These are phyloP conservation scores for Phytophthora colocasiae DNA, from an alignment of 352 stramenopile genomes.

Conservation along the genomic window DNA sequence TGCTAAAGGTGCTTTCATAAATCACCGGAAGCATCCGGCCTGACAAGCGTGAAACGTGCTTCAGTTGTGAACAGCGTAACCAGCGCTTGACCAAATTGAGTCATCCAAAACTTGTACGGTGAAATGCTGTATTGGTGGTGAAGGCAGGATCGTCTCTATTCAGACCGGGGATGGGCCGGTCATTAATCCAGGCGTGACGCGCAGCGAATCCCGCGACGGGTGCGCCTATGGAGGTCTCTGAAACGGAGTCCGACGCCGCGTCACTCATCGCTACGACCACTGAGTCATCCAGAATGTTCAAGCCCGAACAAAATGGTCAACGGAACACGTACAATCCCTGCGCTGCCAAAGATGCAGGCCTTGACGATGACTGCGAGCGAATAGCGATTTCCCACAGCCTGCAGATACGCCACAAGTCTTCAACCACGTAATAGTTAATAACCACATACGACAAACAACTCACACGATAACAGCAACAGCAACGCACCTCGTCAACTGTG, in stretches of 20 bases:
- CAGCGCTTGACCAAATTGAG: no score
- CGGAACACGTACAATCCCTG: constrained; percentile 33
- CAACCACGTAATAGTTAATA: background rate
- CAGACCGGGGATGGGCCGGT: constrained; percentile 21
- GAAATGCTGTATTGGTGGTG: constrained; percentile 5
- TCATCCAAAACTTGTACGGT: no score
- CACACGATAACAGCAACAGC: background rate
- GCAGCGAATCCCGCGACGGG: constrained; percentile 17
- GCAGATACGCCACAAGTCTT: constrained; percentile 30
- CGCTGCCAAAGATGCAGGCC: constrained; percentile 39
- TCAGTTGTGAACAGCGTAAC: background rate
- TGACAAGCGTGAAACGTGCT: background rate
- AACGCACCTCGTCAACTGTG: constrained; percentile 42
- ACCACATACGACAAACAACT: no score
- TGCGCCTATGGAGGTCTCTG: constrained; percentile 14
- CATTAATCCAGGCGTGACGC: constrained; percentile 16
- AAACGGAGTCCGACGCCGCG: constrained; percentile 4
- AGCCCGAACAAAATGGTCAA: constrained; percentile 33
- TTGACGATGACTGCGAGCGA: constrained; percentile 36
- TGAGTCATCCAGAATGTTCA: constrained; percentile 16
- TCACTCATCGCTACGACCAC: constrained; percentile 10
- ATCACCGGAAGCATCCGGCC: constrained; percentile 12
- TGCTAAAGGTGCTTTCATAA: background rate
- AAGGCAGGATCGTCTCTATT: constrained; percentile 2
- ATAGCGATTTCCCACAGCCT: constrained; percentile 31